These are phyloP conservation scores for Botrytis tulipae DNA, from an alignment of 2,329 filamentous ascomycete species.

Conservation along the genomic window DNA sequence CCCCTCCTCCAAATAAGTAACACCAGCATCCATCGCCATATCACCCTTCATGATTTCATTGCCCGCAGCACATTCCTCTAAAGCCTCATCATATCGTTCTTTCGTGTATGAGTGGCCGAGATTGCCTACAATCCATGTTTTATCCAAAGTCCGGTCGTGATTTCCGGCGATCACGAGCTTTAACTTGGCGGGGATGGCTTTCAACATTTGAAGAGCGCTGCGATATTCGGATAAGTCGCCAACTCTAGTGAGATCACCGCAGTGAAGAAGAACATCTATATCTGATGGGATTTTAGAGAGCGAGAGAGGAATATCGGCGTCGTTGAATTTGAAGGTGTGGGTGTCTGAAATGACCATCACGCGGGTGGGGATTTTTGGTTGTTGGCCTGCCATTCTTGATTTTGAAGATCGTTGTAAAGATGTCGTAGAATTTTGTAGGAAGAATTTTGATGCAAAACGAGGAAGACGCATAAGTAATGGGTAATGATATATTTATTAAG, in stretches of 20 bases:
- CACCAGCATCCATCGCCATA: slow-evolving; percentile 31
- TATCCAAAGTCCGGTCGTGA: slow-evolving; percentile 57
- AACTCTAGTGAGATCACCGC: slow-evolving; percentile 41
- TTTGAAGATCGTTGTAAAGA: neutral
- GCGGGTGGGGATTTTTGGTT: slow-evolving; percentile 27
- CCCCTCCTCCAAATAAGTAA: slow-evolving; percentile 40
- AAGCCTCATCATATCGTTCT: neutral
- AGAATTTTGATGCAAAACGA: neutral
- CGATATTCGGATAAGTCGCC: slow-evolving; percentile 34
- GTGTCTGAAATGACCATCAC: slow-evolving; percentile 38
- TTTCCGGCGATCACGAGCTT: slow-evolving; percentile 63
- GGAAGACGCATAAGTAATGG: neutral
- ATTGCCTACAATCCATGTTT: slow-evolving; percentile 38
- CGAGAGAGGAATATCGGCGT: slow-evolving; percentile 26
- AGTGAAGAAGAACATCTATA: slow-evolving; percentile 42
- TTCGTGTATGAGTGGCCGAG: neutral
- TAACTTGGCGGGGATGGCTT: slow-evolving; percentile 48
- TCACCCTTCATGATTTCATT: slow-evolving; percentile 31
- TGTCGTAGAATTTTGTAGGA: neutral
- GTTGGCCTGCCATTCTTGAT: slow-evolving; percentile 10
- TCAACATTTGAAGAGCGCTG: slow-evolving; percentile 29
- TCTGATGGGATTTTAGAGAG: slow-evolving; percentile 33
- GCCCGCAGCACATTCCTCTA: slow-evolving; percentile 23
- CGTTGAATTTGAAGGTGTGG: slow-evolving; percentile 33
- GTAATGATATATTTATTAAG: neutral